phyloP scores from a whole-genome alignment of 805 yeast genomes.

The Teunomyces stri region DNA sequence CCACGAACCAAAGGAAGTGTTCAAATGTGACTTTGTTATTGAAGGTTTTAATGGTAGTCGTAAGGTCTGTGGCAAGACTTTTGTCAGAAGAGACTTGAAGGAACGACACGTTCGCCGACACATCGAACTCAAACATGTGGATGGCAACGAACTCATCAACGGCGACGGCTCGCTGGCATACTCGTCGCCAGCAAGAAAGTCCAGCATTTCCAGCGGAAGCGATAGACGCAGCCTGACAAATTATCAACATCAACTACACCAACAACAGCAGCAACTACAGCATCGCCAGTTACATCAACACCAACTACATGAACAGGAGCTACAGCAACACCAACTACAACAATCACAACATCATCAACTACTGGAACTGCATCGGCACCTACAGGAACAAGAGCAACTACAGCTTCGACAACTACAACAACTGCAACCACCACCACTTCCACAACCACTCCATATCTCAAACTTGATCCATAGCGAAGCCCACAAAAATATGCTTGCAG shows the following conservation, averaged over 20 bases:
- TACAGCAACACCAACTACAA: neutral
- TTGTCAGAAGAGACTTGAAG: constrained; percentile 59
- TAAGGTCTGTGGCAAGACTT: constrained; percentile 54
- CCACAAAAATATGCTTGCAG: neutral
- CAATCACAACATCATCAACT: neutral
- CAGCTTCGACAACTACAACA: neutral
- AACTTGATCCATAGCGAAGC: constrained; percentile 14
- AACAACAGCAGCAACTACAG: neutral
- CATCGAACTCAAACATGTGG: constrained; percentile 9
- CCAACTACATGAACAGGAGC: too few relatives aligned
- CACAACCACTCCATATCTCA: constrained; percentile 7
- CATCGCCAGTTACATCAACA: too few relatives aligned
- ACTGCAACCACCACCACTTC: neutral
- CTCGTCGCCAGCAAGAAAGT: neutral
- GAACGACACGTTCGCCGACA: constrained; percentile 39
- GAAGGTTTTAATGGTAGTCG: constrained; percentile 39
- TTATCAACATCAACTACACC: neutral
- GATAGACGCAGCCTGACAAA: neutral
- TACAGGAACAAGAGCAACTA: too few relatives aligned
- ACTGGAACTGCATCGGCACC: neutral
- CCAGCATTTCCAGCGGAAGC: neutral
- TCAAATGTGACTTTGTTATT: constrained; percentile 50
- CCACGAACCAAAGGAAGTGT: constrained; percentile 54
- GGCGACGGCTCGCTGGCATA: neutral
- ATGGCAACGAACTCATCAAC: neutral